Conservation (phyloP, 2,329 filamentous ascomycete species). For the Stagonosporopsis vannaccii region DNA sequence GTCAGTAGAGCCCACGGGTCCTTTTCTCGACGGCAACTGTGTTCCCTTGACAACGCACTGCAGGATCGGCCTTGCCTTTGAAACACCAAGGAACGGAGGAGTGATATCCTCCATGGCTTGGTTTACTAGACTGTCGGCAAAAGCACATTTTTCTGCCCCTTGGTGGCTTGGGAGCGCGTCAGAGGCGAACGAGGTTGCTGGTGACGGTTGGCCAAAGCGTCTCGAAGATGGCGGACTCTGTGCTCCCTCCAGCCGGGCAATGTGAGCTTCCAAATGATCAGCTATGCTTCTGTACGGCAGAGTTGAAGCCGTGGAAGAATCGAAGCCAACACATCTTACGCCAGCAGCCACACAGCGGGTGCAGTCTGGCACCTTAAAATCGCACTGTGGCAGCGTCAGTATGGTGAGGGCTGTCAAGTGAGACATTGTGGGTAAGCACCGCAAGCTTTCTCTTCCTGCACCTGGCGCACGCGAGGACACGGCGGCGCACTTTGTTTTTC, state of each 20-base stretch:
- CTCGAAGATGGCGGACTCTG: constrained; percentile 24
- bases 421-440: constrained; percentile 28
- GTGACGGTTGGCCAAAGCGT: constrained; percentile 30
- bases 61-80: constrained; percentile 40
- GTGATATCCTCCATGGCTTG: constrained; percentile 47
- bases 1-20: constrained; percentile 45
- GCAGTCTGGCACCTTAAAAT: constrained; percentile 47
- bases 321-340: constrained; percentile 45
- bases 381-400: constrained; percentile 40
- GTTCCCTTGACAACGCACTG: constrained; percentile 48
- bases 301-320: constrained; percentile 44
- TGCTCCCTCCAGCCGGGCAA: constrained; percentile 35
- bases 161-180: constrained; percentile 25
- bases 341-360: constrained; percentile 43
- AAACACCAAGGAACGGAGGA: constrained; percentile 46
- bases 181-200: constrained; percentile 33
- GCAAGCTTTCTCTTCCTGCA: constrained; percentile 47
- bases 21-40: constrained; percentile 44
- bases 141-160: constrained; percentile 36
- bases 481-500: constrained; percentile 44
- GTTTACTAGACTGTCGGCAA: constrained; percentile 42
- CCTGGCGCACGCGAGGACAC: constrained; percentile 47
- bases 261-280: constrained; percentile 44
- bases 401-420: constrained; percentile 10
- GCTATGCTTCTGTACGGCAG: constrained; percentile 43